Conservation (phyloP, 495 filamentous ascomycete species). For the Aspergillus ostianus region DNA sequence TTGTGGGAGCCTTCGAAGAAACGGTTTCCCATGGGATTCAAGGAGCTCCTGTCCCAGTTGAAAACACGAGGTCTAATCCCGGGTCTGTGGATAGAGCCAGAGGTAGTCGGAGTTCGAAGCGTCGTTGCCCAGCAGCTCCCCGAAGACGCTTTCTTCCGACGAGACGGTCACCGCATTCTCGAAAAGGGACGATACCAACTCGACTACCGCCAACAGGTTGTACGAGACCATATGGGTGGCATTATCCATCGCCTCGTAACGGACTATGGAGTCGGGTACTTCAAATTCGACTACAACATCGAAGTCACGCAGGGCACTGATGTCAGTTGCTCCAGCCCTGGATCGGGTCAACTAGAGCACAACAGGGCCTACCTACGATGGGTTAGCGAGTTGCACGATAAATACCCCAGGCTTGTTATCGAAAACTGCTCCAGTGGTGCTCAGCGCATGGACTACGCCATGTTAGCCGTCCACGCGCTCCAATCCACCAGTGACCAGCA, state of each 20-base stretch:
- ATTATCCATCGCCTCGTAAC: slow-evolving; percentile 16
- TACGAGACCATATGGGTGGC: slow-evolving; percentile 15
- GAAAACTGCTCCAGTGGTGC: slow-evolving; percentile 23
- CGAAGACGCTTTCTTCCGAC: slow-evolving; percentile 22
- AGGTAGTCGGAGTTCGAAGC: slow-evolving; percentile 25
- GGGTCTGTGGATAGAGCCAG: slow-evolving; percentile 27
- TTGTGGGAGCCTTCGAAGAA: slow-evolving; percentile 28
- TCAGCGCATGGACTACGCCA: slow-evolving; percentile 25
- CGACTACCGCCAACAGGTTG: slow-evolving; percentile 16
- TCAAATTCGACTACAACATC: slow-evolving; percentile 32
- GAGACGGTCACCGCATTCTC: slow-evolving; percentile 16
- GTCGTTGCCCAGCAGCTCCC: slow-evolving; percentile 16
- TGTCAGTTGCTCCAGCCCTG: slow-evolving; percentile 14
- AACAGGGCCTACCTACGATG: slow-evolving; percentile 20
- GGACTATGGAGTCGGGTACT: slow-evolving; percentile 22
- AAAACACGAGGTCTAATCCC: slow-evolving; percentile 19
- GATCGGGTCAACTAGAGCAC: slow-evolving; percentile 17
- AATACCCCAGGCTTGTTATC: slow-evolving; percentile 17
- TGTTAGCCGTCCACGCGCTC: slow-evolving; percentile 18
- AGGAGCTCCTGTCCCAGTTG: slow-evolving; percentile 9
- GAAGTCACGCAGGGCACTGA: slow-evolving; percentile 25
- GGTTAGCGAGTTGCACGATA: slow-evolving; percentile 16
- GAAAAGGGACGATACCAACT: slow-evolving; percentile 23
- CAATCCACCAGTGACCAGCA: slow-evolving; percentile 26
- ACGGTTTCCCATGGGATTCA: slow-evolving; percentile 25